Base-by-base conservation (phyloP, 1,139 yeast genomes). In the Debaryomyces sp. region DNA sequence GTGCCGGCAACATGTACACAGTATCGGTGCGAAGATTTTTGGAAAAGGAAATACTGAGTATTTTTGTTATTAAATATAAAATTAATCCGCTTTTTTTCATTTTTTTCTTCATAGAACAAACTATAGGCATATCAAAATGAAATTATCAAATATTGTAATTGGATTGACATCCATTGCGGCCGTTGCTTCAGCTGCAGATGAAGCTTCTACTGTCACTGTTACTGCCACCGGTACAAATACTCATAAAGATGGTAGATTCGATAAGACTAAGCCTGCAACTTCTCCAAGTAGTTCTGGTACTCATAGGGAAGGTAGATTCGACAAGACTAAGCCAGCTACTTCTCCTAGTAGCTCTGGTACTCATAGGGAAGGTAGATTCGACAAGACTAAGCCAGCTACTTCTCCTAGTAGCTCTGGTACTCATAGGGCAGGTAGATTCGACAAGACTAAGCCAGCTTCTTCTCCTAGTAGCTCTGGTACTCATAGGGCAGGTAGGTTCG, bases 171-270 rank as follows among this genome's bases (percentile, higher is more conserved):
- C 66, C 18, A 56, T 58, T 41, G 60, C 59, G 37, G 63, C 63
- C 30, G 42, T 58, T 36, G 63, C 53, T 15, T 41, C 54, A n/a
- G 64, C 64, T 37, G 59, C 61, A 17, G 38, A 47, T 17, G 52
- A 51, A 34, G 55, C 54, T 33, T 58, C 53, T 36, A 54, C 60
- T 22, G 55, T 53, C 18, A 56, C 60, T 13, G 57, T 54, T 22
- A 53, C 57, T 27, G 56, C 48, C 15, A 52, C 57, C 41, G 66
- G 63, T 46, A 37, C 50, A 27, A 59, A 35, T 43, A 76, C 81
- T 49, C 80, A 76, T 68, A 71, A 62, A 55, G 68, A 32, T 49
- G 83, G 84, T 50, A 75, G 72, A 64, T 80, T 77, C 60, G 70
- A 77, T 70, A 74, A 78, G 62, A 77, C 82, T 54, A 61, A 60